Evolutionary conservation across 1,284 basidiomycete genomes (phyloP).

Genomic region (Microbotryum lychnidis-dioicae): DNA sequence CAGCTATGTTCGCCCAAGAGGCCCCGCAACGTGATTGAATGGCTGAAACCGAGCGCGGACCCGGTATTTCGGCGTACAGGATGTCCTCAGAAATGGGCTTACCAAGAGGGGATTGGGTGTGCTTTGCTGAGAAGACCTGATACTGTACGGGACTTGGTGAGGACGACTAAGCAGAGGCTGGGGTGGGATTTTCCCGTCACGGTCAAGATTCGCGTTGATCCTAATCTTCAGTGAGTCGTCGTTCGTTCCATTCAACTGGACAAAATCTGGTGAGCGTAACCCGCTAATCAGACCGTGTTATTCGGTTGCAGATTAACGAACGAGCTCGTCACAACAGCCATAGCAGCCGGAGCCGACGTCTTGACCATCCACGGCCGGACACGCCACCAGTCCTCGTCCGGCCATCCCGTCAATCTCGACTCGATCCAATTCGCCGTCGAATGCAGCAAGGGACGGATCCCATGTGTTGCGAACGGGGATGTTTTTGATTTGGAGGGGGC

Average conservation of each 20-base stretch:
- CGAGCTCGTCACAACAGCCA: slow-evolving; percentile 46
- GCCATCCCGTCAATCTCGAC: slow-evolving; percentile 48
- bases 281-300: neutral
- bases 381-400: slow-evolving; percentile 47
- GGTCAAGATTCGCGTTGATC: slow-evolving; percentile 54
- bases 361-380: slow-evolving; percentile 54
- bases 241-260: neutral
- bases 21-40: too few relatives aligned
- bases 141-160: slow-evolving; percentile 50
- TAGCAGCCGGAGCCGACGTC: slow-evolving; percentile 45
- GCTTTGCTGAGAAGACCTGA: slow-evolving; percentile 53
- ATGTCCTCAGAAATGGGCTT: slow-evolving; percentile 50
- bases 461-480: slow-evolving; percentile 53
- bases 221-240: slow-evolving; percentile 43
- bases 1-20: too few relatives aligned
- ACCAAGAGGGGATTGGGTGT: slow-evolving; percentile 51
- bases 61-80: slow-evolving; percentile 30
- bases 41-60: neutral
- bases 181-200: slow-evolving; percentile 50
- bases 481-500: slow-evolving; percentile 49
- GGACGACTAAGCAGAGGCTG: slow-evolving; percentile 47
- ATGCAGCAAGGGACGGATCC: slow-evolving; percentile 47
- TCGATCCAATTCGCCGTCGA: slow-evolving; percentile 50
- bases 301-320: slow-evolving; percentile 44
- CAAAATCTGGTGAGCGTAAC: too few relatives aligned